Evolutionary conservation across 2,329 filamentous ascomycete genomes (phyloP), one percentile per base, ranked within the genome.

Genomic region (Chaetomiaceae sp.): DNA sequence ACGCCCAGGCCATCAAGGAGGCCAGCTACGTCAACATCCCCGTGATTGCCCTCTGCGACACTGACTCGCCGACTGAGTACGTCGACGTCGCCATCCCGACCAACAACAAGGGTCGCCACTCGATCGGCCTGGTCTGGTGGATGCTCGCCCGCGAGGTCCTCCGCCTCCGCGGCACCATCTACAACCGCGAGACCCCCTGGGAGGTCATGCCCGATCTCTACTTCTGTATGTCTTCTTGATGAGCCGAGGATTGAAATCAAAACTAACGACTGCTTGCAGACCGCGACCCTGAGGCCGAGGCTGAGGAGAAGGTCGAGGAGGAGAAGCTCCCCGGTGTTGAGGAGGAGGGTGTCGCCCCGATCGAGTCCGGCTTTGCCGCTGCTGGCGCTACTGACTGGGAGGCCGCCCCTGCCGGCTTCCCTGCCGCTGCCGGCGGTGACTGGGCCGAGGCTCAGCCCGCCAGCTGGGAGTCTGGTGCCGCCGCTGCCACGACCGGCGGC

Each of bases 41-140:
- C 74, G 94, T 99, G 78, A 96, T 99, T 72, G 94, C 91, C 71
- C 91, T 99, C 68, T 94, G 89, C 82, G 94, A 99, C 80, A 96
- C 92, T 72, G 94, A 99, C 83, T 97, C 94, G 59, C 94, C 94
- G 71, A 97, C 94, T 77, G 92, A 99, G 81, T 99, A 92, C 82
- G 94, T 99, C 74, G 94, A 99, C 73, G 90, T 97, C 77, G 94
- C 94, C 77, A 99, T 99, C 79, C 94, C 94, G 71, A 96, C 94
- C 82, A 99, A 99, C 90, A 99, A 99, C 90, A 99, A 99, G 88
- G 92, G 91, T 83, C 92, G 94, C 75, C 91, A 97, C 81, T 87
- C 95, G 75, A 99, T 99, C 70, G 94, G 94, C 82, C 84, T 94
- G 69, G 76, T 99, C 81, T 99, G 94, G 94, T 99, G 94, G 94